Evolutionary conservation across 2,329 filamentous ascomycete genomes (phyloP).

Genomic region (Aspergillus ustus): DNA sequence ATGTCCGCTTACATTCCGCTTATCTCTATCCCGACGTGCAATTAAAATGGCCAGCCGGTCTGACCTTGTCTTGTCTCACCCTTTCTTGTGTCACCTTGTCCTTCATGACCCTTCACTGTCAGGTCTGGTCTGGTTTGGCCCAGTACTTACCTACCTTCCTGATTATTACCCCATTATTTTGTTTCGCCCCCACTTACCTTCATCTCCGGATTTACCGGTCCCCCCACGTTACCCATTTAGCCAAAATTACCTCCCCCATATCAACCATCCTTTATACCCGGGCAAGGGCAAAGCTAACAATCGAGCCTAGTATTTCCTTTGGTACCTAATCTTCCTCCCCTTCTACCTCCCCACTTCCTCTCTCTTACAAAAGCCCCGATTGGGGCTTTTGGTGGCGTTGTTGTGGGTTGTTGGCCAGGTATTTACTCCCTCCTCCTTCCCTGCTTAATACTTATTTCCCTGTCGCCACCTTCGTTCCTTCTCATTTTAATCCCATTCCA

Average conservation of each 20-base stretch:
- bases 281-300: constrained; percentile 2
- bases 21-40: neutral
- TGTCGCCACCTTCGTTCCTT: neutral
- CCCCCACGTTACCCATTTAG: neutral
- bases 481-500: neutral
- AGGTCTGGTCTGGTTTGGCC: neutral
- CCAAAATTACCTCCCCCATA: neutral
- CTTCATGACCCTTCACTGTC: neutral
- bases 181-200: neutral
- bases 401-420: constrained; percentile 79
- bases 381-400: constrained; percentile 68
- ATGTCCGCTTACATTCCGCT: constrained; percentile 35
- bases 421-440: constrained; percentile 20
- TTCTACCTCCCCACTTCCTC: constrained; percentile 85
- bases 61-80: neutral
- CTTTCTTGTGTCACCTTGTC: no score
- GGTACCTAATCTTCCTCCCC: constrained; percentile 94
- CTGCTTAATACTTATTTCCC: neutral
- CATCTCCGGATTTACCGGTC: neutral
- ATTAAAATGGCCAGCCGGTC: neutral
- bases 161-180: neutral
- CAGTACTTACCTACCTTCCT: neutral
- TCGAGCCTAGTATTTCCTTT: constrained; percentile 83
- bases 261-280: neutral
- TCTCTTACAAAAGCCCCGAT: constrained; percentile 62